Evolutionary conservation across 352 stramenopile genomes (phyloP), one percentile per base, ranked within the genome.

Genomic region (Globisporangium takayamanum): DNA sequence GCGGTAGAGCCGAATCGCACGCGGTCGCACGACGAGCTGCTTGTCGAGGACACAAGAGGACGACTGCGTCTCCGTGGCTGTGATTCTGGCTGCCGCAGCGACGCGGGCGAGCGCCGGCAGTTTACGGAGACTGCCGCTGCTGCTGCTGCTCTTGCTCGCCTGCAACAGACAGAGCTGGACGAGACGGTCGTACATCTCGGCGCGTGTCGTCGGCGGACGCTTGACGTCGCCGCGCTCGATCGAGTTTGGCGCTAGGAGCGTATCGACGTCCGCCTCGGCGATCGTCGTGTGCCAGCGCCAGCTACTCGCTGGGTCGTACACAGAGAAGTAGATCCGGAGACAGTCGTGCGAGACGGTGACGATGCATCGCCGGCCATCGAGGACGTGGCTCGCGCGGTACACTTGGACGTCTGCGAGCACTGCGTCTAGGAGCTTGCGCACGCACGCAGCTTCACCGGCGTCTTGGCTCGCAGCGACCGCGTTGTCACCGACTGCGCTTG

Each of bases 311-410:
- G 84, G 82, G 7, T 87, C 78, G 64, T 94, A 94, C 5, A 68
- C 80, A 25, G 60, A 86, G 37, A 88, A 80, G 50, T 75, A 94
- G 26, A 91, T 64, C 37, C 76, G 73, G 51, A 75, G 63, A 50
- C 78, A 91, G 59, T 94, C 82, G 47, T 89, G 84, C 33, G 74
- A 89, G 22, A 94, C 66, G 11, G 57, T 84, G n/a, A 92, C 51
- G 12, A 94, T 58, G 28, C 77, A 87, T 0, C 72, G 75, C 6
- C 73, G 68, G 20, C 60, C 61, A 26, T 78, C 62, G 2, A 94
- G 66, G 11, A 55, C 54, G 46, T 78, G 69, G 12, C 72, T 72
- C 26, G 70, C 76, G 26, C 82, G 77, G 53, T 88, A 87, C 37
- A 92, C 82, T 8, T 68, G 74, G 1, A 86, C 77, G 53, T 91